Evolutionary conservation across 2,329 filamentous ascomycete species (phyloP).

Genomic region (Escovopsis weberi): DNA sequence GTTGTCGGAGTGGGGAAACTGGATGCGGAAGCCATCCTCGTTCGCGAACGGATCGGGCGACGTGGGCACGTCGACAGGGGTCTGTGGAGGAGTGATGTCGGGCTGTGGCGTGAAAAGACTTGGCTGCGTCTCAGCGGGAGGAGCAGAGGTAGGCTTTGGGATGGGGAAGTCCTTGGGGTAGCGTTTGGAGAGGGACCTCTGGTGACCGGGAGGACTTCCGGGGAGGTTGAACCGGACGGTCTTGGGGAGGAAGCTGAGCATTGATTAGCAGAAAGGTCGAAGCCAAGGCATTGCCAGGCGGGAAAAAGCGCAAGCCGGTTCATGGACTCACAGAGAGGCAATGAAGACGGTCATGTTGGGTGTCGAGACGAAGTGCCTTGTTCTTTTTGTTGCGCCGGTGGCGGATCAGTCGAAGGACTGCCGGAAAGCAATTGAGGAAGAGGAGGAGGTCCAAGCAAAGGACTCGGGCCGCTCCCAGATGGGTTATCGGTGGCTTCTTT

Average conservation of each 20-base stretch:
- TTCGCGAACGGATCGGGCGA: slow-evolving; percentile 38
- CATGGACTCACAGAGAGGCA: slow-evolving; percentile 21
- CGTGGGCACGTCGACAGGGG: slow-evolving; percentile 33
- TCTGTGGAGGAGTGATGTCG: slow-evolving; percentile 40
- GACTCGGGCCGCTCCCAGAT: no score
- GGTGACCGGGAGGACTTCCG: slow-evolving; percentile 30
- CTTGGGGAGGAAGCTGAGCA: slow-evolving; percentile 69
- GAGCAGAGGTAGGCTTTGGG: slow-evolving; percentile 6
- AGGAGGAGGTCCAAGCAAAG: background rate
- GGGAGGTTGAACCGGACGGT: slow-evolving; percentile 75
- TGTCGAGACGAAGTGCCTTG: background rate
- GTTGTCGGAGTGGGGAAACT: slow-evolving; percentile 37
- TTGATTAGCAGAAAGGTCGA: background rate
- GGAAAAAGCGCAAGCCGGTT: background rate
- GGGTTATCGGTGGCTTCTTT: no score
- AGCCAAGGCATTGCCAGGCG: background rate
- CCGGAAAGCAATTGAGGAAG: background rate
- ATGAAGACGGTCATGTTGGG: slow-evolving; percentile 27
- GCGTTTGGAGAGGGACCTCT: slow-evolving; percentile 9
- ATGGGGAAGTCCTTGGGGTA: slow-evolving; percentile 1
- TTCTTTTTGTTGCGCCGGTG: background rate
- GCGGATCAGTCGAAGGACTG: background rate
- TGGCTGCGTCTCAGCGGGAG: slow-evolving; percentile 25
- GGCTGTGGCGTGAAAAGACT: slow-evolving; percentile 37
- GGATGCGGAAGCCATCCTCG: slow-evolving; percentile 42